These are phyloP conservation scores for Mucor circinelloides DNA, from an alignment of 371 early-diverging fungal species.

Conservation along the genomic window DNA sequence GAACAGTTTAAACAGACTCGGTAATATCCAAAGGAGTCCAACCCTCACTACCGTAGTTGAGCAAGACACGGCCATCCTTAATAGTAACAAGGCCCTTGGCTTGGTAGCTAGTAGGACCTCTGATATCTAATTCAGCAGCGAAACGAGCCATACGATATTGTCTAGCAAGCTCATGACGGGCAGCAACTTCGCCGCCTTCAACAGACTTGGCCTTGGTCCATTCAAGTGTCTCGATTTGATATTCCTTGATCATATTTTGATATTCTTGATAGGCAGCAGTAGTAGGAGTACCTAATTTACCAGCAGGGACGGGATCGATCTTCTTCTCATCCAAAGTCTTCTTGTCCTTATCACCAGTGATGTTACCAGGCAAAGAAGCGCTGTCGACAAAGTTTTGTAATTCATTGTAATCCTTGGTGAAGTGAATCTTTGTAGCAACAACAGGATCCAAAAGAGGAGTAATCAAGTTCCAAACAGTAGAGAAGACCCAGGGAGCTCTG, in stretches of 20 bases:
- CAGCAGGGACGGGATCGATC: constrained; percentile 30
- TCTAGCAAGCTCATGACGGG: constrained; percentile 24
- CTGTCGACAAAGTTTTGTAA: constrained; percentile 63
- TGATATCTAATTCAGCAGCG: constrained; percentile 21
- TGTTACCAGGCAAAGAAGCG: constrained; percentile 34
- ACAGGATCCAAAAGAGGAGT: constrained; percentile 90
- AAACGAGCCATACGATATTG: constrained; percentile 32
- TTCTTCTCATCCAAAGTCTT: constrained; percentile 33
- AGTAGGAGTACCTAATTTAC: constrained; percentile 23
- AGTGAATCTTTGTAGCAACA: constrained; percentile 85
- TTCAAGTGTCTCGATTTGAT: constrained; percentile 23
- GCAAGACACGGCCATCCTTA: constrained; percentile 22
- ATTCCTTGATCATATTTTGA: constrained; percentile 20
- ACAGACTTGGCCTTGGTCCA: constrained; percentile 26
- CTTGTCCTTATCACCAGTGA: constrained; percentile 29
- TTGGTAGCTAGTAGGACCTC: constrained; percentile 31
- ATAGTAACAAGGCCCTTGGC: constrained; percentile 26
- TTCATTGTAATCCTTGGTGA: constrained; percentile 68
- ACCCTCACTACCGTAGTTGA: constrained; percentile 27
- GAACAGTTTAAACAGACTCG: constrained; percentile 23
- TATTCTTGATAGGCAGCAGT: constrained; percentile 26
- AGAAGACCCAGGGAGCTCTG: constrained; percentile 88
- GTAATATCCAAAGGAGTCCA: constrained; percentile 33
- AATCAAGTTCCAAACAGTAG: constrained; percentile 77
- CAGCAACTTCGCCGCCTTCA: constrained; percentile 11